These are phyloP conservation scores for Podila clonocystis DNA, from an alignment of 192 early-diverging fungal species.

Conservation along the genomic window DNA sequence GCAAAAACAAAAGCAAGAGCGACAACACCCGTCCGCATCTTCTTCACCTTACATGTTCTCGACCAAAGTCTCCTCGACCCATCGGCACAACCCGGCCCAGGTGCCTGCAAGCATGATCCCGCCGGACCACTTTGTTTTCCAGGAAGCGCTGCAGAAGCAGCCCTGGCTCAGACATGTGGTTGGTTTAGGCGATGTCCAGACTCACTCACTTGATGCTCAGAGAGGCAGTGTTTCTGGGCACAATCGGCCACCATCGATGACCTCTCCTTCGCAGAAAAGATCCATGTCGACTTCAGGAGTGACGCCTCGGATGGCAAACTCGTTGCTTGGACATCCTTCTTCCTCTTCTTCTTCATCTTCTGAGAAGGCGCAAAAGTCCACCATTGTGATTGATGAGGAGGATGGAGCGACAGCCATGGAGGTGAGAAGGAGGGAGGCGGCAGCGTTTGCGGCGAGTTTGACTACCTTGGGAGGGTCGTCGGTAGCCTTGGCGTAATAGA, in stretches of 20 bases:
- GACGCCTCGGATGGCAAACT: too few relatives aligned
- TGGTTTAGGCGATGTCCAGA: too few relatives aligned
- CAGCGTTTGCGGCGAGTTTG: too few relatives aligned
- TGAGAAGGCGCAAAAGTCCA: not conserved
- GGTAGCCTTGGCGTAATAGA: too few relatives aligned
- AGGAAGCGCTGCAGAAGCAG: conserved; percentile 17
- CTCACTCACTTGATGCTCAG: too few relatives aligned
- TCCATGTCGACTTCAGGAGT: too few relatives aligned
- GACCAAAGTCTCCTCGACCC: not conserved
- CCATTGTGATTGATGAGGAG: too few relatives aligned
- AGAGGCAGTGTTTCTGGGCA: too few relatives aligned
- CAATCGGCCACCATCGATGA: too few relatives aligned
- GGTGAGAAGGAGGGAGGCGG: too few relatives aligned
- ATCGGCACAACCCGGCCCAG: conserved; percentile 29
- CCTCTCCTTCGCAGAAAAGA: too few relatives aligned
- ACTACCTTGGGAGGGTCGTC: too few relatives aligned
- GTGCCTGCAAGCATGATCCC: conserved; percentile 36
- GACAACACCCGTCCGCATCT: not conserved
- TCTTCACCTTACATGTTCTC: not conserved
- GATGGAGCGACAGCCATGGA: not conserved
- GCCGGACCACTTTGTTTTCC: conserved; percentile 39
- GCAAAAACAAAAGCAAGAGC: not conserved
- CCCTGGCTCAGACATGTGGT: not conserved
- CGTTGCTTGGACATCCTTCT: conserved; percentile 2
- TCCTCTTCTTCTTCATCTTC: conserved; percentile 10